A percentile compares a stretch with the other conserved stretches of the same genome.
phyloP scores from a whole-genome alignment of 192 early-diverging fungal genomes.

The Coemansia sp. region DNA sequence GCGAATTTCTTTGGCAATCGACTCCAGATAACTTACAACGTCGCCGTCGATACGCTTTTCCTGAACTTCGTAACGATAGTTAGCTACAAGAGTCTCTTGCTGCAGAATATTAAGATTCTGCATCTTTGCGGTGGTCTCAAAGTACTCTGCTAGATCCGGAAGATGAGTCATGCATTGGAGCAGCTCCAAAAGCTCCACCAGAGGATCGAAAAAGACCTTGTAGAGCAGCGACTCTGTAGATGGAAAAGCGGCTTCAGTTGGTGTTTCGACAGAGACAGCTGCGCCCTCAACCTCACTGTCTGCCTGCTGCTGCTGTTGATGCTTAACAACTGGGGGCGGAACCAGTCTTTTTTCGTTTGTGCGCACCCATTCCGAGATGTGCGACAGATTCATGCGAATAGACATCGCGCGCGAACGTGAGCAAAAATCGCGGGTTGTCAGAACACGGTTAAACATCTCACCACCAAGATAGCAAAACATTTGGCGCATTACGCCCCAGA shows the following conservation, averaged over 20 bases:
- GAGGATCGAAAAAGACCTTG: slow-evolving; percentile 56
- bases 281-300: slow-evolving; percentile 1
- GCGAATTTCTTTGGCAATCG: slow-evolving; percentile 70
- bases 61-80: slow-evolving; percentile 88
- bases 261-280: neutral
- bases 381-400: slow-evolving; percentile 79
- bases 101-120: slow-evolving; percentile 71
- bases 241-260: neutral
- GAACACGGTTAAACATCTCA: slow-evolving; percentile 84
- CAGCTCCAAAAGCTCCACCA: slow-evolving; percentile 80
- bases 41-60: slow-evolving; percentile 72
- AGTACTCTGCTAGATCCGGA: slow-evolving; percentile 70
- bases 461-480: slow-evolving; percentile 74
- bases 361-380: slow-evolving; percentile 84
- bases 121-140: slow-evolving; percentile 70
- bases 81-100: slow-evolving; percentile 67
- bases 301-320: slow-evolving; percentile 1
- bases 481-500: slow-evolving; percentile 72
- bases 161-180: slow-evolving; percentile 76
- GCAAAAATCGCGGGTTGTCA: slow-evolving; percentile 71
- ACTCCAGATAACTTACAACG: slow-evolving; percentile 72
- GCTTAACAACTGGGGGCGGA: slow-evolving; percentile 22
- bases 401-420: slow-evolving; percentile 80
- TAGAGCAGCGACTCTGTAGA: slow-evolving; percentile 33
- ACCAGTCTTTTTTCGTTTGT: slow-evolving; percentile 52